Evolutionary conservation across 345 rosid genomes (phyloP).

Genomic region (Arabidopsis arenosa): DNA sequence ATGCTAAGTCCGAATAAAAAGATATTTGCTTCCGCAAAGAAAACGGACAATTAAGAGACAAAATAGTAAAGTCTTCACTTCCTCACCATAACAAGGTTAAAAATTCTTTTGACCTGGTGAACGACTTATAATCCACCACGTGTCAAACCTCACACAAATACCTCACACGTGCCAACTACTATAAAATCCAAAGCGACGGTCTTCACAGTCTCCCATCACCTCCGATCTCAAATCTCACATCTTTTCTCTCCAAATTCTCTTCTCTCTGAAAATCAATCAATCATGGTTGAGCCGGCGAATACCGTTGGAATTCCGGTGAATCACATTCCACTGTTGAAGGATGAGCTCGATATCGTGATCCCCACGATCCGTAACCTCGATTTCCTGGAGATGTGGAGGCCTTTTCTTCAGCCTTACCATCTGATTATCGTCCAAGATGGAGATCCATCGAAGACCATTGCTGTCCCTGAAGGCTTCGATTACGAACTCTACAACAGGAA

Average conservation of each 20-base stretch:
- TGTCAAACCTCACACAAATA: slow-evolving; percentile 23
- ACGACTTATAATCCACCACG: slow-evolving; percentile 28
- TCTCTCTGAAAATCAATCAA: not conserved
- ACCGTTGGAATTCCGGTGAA: slow-evolving; percentile 47
- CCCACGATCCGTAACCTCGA: slow-evolving; percentile 96
- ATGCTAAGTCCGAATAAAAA: slow-evolving; percentile 3
- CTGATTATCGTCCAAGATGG: slow-evolving; percentile 96
- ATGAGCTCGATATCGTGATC: slow-evolving; percentile 92
- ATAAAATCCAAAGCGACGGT: slow-evolving; percentile 27
- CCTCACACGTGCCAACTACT: slow-evolving; percentile 31
- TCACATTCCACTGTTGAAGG: slow-evolving; percentile 57
- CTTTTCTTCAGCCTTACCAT: slow-evolving; percentile 93
- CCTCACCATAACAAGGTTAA: slow-evolving; percentile 33
- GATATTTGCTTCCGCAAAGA: slow-evolving; percentile 12
- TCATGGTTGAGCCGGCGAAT: slow-evolving; percentile 62
- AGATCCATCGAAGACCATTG: slow-evolving; percentile 81
- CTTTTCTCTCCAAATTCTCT: not conserved
- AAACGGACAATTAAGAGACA: slow-evolving; percentile 39
- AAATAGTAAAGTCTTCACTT: slow-evolving; percentile 43
- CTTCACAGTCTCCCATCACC: slow-evolving; percentile 18
- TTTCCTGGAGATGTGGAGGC: slow-evolving; percentile 99
- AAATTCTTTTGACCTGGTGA: slow-evolving; percentile 34
- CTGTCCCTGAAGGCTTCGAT: slow-evolving; percentile 91
- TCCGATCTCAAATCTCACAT: slow-evolving; percentile 30
- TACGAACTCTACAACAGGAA: slow-evolving; percentile 94